Evolutionary conservation across 495 filamentous ascomycete genomes (phyloP).

Genomic region (Oleoguttula mirabilis): DNA sequence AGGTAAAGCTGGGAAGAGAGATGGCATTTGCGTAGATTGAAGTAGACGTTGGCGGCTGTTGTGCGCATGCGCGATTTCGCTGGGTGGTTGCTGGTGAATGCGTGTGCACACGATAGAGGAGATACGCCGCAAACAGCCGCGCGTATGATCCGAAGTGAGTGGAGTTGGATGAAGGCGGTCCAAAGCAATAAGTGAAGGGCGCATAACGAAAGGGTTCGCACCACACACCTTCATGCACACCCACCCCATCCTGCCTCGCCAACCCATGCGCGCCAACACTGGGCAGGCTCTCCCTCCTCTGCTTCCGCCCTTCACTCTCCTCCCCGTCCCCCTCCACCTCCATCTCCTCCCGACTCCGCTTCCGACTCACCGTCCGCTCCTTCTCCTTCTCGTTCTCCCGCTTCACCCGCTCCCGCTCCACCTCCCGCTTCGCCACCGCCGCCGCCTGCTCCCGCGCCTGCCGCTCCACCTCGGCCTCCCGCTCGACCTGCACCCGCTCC

Average conservation of each 20-base stretch:
- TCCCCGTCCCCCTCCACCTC: conserved; percentile 14
- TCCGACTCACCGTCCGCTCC: conserved; percentile 16
- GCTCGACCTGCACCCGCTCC: conserved; percentile 24
- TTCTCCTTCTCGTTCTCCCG: conserved; percentile 20
- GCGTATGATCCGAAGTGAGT: too few relatives aligned
- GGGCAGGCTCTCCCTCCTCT: conserved; percentile 26
- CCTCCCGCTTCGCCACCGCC: conserved; percentile 14
- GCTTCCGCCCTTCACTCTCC: conserved; percentile 13
- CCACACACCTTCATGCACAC: conserved; percentile 28
- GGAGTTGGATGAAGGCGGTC: too few relatives aligned
- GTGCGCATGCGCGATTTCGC: too few relatives aligned
- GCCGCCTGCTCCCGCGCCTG: conserved; percentile 23
- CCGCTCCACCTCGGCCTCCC: conserved; percentile 24
- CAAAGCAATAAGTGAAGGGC: neutral
- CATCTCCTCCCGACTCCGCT: conserved; percentile 20
- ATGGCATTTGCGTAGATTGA: neutral
- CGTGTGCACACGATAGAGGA: too few relatives aligned
- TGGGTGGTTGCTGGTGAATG: too few relatives aligned
- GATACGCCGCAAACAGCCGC: too few relatives aligned
- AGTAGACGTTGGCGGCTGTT: too few relatives aligned
- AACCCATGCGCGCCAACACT: conserved; percentile 31
- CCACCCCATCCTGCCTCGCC: conserved; percentile 32
- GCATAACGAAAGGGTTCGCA: neutral
- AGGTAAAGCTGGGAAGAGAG: neutral
- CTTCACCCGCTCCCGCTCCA: conserved; percentile 13